Evolutionary conservation across 257 asterid species (phyloP).

Genomic region (Gentiana macrophylla): DNA sequence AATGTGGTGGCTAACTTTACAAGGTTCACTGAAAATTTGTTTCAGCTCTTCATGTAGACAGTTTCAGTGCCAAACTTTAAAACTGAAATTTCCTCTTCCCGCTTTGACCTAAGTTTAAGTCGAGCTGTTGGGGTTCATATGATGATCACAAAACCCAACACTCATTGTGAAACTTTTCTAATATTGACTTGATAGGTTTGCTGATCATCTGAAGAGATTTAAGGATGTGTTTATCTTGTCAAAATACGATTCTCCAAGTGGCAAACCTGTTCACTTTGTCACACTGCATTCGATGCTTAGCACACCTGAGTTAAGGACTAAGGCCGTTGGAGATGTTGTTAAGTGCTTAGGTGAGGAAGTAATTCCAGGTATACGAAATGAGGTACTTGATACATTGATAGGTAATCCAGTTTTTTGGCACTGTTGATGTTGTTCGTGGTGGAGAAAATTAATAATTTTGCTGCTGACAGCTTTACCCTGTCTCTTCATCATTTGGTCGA

Average conservation of each 20-base stretch:
- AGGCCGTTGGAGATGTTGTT: constrained; percentile 58
- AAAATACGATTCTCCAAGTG: constrained; percentile 22
- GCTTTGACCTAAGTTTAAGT: no score
- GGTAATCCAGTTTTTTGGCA: constrained; percentile 22
- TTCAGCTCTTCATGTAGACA: no score
- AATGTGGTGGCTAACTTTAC: no score
- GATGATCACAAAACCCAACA: no score
- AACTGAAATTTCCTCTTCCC: constrained; percentile 37
- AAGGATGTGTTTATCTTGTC: constrained; percentile 56
- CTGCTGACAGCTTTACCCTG: constrained; percentile 57
- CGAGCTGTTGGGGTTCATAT: no score
- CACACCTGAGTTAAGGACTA: constrained; percentile 47
- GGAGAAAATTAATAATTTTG: constrained; percentile 22
- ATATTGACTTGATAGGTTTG: constrained; percentile 33
- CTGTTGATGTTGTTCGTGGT: constrained; percentile 2
- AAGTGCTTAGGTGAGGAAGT: constrained; percentile 58
- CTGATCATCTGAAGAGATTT: constrained; percentile 42
- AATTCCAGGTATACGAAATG: constrained; percentile 89
- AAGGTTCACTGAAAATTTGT: no score
- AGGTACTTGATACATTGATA: constrained; percentile 54
- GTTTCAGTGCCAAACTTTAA: constrained; percentile 29
- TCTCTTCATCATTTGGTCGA: constrained; percentile 49
- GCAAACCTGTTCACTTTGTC: constrained; percentile 41
- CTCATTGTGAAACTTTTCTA: no score
- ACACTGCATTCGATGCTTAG: constrained; percentile 42